A percentile compares a stretch with the other conserved stretches of the same genome.
Evolutionary conservation across 2,329 filamentous ascomycete species (phyloP).

Genomic region (Colletotrichum orbiculare): DNA sequence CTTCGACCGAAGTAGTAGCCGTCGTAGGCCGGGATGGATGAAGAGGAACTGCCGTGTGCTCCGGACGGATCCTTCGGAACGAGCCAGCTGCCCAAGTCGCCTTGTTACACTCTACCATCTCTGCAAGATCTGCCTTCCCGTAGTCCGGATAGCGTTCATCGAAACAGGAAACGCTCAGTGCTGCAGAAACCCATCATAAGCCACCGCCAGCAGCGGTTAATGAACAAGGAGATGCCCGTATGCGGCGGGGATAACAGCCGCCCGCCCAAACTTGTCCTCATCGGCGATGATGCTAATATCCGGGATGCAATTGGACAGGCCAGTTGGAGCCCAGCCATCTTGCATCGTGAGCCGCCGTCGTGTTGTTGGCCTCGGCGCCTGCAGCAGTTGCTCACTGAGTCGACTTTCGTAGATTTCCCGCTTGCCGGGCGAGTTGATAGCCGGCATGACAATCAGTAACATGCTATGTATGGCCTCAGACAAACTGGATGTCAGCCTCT

Average conservation of each 20-base stretch:
- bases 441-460: too few relatives aligned
- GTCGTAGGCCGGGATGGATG: conserved; percentile 29
- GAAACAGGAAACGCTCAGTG: conserved; percentile 33
- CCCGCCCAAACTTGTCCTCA: conserved; percentile 34
- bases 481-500: too few relatives aligned
- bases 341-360: neutral
- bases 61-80: conserved; percentile 29
- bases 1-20: conserved; percentile 25
- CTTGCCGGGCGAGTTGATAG: neutral
- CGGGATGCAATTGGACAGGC: neutral
- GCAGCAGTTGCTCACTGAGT: neutral
- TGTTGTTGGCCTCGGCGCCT: neutral
- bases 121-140: conserved; percentile 33
- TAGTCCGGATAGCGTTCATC: conserved; percentile 27
- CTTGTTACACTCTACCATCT: conserved; percentile 38
- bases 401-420: neutral
- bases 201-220: conserved; percentile 38
- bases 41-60: conserved; percentile 17
- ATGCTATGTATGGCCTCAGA: too few relatives aligned
- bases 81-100: conserved; percentile 32
- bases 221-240: conserved; percentile 33
- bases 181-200: conserved; percentile 38
- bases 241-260: conserved; percentile 18
- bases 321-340: neutral
- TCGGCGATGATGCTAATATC: conserved; percentile 28